A percentile compares a stretch with the other conserved stretches of the same genome.
Evolutionary conservation across 306 rosid genomes (phyloP).

Genomic region (Alnus glutinosa): DNA sequence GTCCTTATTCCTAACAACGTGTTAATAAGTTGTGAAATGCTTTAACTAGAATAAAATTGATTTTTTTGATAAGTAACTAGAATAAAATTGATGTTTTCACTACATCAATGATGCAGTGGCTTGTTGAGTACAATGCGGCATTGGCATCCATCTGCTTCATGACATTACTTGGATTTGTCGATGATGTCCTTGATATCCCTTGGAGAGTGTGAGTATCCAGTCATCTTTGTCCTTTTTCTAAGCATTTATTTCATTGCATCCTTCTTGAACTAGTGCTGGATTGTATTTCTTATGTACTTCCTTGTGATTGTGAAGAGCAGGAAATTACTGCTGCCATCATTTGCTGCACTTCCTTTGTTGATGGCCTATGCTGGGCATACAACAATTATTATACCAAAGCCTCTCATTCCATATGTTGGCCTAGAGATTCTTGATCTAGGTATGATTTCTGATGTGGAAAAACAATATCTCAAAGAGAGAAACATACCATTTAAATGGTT

Average conservation of each 20-base stretch:
- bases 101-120: conserved; percentile 77
- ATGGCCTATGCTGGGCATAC: conserved; percentile 99
- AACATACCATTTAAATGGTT: not conserved
- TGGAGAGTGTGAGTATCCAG: conserved; percentile 93
- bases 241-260: conserved; percentile 13
- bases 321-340: conserved; percentile 80
- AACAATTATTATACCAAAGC: conserved; percentile 89
- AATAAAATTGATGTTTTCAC: conserved; percentile 18
- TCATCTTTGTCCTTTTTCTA: not conserved
- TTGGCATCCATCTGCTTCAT: conserved; percentile 89
- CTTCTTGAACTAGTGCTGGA: conserved; percentile 29
- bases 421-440: conserved; percentile 81
- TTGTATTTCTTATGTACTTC: conserved; percentile 20
- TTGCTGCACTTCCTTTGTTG: conserved; percentile 93
- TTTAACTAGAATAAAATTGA: conserved; percentile 12
- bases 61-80: not conserved
- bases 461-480: not conserved
- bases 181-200: conserved; percentile 95
- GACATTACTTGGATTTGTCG: conserved; percentile 95
- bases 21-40: not conserved
- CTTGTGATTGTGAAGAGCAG: conserved; percentile 60
- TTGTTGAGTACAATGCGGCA: conserved; percentile 96
- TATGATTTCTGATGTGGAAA: conserved; percentile 34
- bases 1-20: conserved; percentile 5
- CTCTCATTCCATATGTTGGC: conserved; percentile 75